phyloP scores from a whole-genome alignment of 805 yeast genomes.

The Ogataea corticis region DNA sequence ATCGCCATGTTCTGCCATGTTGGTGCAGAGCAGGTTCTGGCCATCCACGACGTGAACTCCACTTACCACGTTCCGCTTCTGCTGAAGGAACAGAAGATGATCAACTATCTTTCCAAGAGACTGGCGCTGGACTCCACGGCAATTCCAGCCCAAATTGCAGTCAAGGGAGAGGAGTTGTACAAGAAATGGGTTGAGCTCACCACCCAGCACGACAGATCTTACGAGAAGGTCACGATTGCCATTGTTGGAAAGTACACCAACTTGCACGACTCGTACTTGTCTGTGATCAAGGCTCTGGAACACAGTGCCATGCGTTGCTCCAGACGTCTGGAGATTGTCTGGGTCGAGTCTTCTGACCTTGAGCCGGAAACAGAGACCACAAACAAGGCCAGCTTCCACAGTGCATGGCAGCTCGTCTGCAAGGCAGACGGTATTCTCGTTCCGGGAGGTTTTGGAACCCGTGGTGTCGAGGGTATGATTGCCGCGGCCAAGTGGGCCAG shows the following conservation, averaged over 20 bases:
- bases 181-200: conserved; percentile 80
- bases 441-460: conserved; percentile 97
- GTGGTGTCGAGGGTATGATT: conserved; percentile 99
- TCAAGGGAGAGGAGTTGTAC: conserved; percentile 71
- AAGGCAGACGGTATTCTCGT: conserved; percentile 95
- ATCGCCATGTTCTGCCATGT: conserved; percentile 99
- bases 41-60: conserved; percentile 94
- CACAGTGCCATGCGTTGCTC: conserved; percentile 91
- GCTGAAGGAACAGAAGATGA: conserved; percentile 82
- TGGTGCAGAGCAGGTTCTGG: conserved; percentile 96
- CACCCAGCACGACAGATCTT: conserved; percentile 74
- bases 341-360: conserved; percentile 95
- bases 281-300: conserved; percentile 93
- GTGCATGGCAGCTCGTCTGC: conserved; percentile 93
- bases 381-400: conserved; percentile 79
- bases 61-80: conserved; percentile 96
- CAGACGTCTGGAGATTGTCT: conserved; percentile 79
- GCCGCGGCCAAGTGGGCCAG: conserved; percentile 98
- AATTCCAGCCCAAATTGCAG: conserved; percentile 49
- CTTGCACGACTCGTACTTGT: conserved; percentile 90
- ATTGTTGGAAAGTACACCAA: conserved; percentile 97
- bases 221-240: conserved; percentile 89
- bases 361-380: conserved; percentile 67
- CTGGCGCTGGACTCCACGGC: conserved; percentile 54
- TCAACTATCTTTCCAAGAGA: conserved; percentile 69